phyloP scores from a whole-genome alignment of 176 grass and related monocot genomes.

The Pontederia crassipes region DNA sequence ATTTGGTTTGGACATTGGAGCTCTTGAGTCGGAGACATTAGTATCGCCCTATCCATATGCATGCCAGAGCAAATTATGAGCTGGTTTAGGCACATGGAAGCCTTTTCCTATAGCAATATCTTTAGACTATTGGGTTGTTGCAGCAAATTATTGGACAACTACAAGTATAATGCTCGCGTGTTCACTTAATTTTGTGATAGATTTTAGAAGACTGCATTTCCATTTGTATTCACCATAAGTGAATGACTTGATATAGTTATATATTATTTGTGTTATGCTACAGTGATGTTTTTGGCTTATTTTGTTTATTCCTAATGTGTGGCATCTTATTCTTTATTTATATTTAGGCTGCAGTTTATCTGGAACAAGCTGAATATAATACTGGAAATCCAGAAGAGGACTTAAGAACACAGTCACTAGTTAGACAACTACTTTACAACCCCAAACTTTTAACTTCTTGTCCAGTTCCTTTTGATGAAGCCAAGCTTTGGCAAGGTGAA shows the following conservation, averaged over 20 bases:
- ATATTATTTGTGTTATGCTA: not conserved
- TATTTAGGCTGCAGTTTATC: slow-evolving; percentile 77
- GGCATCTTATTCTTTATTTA: slow-evolving; percentile 9
- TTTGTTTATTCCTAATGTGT: not conserved
- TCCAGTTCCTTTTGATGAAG: slow-evolving; percentile 73
- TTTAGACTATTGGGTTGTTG: too few relatives aligned
- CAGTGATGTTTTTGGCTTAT: not conserved
- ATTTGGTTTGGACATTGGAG: too few relatives aligned
- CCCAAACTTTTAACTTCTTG: slow-evolving; percentile 65
- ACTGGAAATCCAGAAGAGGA: slow-evolving; percentile 76
- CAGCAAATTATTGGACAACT: too few relatives aligned
- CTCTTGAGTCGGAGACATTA: too few relatives aligned
- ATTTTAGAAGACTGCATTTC: too few relatives aligned
- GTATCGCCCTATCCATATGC: too few relatives aligned
- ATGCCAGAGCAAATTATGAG: too few relatives aligned
- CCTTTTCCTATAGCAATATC: too few relatives aligned
- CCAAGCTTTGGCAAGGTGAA: slow-evolving; percentile 85
- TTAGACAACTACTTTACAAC: slow-evolving; percentile 65
- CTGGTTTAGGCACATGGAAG: too few relatives aligned
- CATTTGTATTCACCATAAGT: too few relatives aligned
- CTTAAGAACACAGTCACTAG: slow-evolving; percentile 71
- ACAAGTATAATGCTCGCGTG: too few relatives aligned
- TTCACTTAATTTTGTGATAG: too few relatives aligned
- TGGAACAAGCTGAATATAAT: slow-evolving; percentile 92
- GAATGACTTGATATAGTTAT: not conserved